phyloP scores from a whole-genome alignment of 495 filamentous ascomycete genomes.

The Viridothelium virens region DNA sequence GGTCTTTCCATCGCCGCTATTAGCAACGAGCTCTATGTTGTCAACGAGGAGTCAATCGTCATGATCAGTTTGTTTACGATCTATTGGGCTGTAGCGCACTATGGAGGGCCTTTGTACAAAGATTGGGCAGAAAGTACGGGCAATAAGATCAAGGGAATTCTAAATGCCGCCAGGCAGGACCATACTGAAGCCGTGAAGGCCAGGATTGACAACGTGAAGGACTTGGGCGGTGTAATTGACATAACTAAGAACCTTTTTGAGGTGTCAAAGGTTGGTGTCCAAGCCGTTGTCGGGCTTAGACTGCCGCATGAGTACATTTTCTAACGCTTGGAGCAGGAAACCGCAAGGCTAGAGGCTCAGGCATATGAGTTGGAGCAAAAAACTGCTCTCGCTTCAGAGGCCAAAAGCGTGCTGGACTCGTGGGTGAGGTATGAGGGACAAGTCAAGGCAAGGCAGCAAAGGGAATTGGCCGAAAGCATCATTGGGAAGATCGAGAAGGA shows the following conservation, averaged over 20 bases:
- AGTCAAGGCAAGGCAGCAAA: constrained; percentile 97
- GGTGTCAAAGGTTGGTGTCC: constrained; percentile 79
- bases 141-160: constrained; percentile 80
- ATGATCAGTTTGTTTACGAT: constrained; percentile 81
- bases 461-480: constrained; percentile 82
- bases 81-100: constrained; percentile 82
- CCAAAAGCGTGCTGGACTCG: constrained; percentile 89
- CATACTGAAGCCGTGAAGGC: constrained; percentile 91
- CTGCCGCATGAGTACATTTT: neutral
- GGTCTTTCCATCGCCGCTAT: constrained; percentile 87
- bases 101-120: constrained; percentile 81
- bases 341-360: constrained; percentile 87
- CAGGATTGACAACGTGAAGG: constrained; percentile 85
- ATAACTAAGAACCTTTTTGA: constrained; percentile 94
- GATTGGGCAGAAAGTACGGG: constrained; percentile 85
- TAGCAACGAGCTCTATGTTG: constrained; percentile 98
- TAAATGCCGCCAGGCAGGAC: constrained; percentile 86
- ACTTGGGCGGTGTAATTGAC: constrained; percentile 87
- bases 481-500: constrained; percentile 98
- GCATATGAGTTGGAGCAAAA: constrained; percentile 95
- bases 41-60: constrained; percentile 96
- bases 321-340: constrained; percentile 60
- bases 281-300: neutral
- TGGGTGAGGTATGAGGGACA: constrained; percentile 98
- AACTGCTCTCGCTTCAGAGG: constrained; percentile 81